Evolutionary conservation across 2,329 filamentous ascomycete genomes (phyloP), one percentile per base, ranked within the genome.

Genomic region (Claviceps sp.): DNA sequence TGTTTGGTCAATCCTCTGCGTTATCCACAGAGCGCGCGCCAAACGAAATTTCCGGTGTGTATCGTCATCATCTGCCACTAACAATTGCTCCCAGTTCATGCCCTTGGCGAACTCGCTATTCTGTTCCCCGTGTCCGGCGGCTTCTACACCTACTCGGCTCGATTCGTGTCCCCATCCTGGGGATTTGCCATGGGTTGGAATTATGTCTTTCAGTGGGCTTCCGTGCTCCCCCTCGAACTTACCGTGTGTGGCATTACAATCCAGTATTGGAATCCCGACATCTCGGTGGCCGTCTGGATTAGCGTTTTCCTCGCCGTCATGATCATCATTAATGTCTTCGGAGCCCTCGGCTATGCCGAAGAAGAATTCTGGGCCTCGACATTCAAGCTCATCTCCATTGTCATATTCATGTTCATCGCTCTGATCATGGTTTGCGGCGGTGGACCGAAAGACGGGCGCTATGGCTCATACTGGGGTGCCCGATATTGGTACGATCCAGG

Each of bases 131-230:
- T 80, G 59, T 77, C 76, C 58, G 78, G 78, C 61, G 75, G 74
- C 54, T 81, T 81, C 69, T 79, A 77, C 60, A 76, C 74, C 20
- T 80, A 78, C 66, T 77, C 74, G 37, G 69, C 72, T 46, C 76
- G 78, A 48, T 81, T 81, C 58, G 76, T 81, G 53, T 77, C 78
- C 58, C 77, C 77, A 34, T 74, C 77, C 3, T 80, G 76, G 73
- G 72, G 72, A 52, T 75, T 75, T 55, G 72, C 72, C 53, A 74
- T 75, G 72, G 72, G 72, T 51, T 73, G 70, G 71, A 74, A 75
- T 57, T 72, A 71, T 52, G 65, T 72, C 52, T 65, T 75, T 54
- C 72, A 74, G 59, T 75, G 72, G 72, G 66, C 70, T 41, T 64
- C 70, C 34, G 72, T 74, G 26, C 55, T 75, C 42, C 72, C 72